Conservation (phyloP, 2,329 filamentous ascomycete species). For the Geosmithia morbida region DNA sequence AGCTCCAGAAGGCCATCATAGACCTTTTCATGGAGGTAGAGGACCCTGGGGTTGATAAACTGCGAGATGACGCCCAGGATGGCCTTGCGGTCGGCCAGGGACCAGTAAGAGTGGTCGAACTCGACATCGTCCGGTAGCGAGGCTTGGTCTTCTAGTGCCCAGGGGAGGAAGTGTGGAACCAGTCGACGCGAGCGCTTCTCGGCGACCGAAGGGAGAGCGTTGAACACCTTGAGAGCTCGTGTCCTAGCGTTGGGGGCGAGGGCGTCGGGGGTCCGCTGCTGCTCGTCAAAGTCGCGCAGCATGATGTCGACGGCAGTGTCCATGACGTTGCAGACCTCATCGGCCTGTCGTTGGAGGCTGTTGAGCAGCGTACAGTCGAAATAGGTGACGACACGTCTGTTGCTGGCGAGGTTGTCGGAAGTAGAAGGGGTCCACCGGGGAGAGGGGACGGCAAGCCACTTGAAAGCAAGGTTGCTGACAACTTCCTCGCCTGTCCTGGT, state of each 20-base stretch:
- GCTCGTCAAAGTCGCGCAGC: slow-evolving; percentile 46
- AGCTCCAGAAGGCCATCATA: slow-evolving; percentile 61
- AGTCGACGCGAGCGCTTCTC: slow-evolving; percentile 77
- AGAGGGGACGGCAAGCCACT: slow-evolving; percentile 55
- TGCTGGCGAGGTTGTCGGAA: slow-evolving; percentile 16
- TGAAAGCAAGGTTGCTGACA: slow-evolving; percentile 58
- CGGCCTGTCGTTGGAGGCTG: slow-evolving; percentile 37
- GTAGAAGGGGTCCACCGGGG: slow-evolving; percentile 33
- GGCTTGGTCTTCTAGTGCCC: slow-evolving; percentile 46
- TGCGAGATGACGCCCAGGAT: slow-evolving; percentile 70
- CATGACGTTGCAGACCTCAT: slow-evolving; percentile 35
- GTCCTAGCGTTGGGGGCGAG: slow-evolving; percentile 46
- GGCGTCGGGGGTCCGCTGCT: slow-evolving; percentile 39
- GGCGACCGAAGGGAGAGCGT: slow-evolving; percentile 57
- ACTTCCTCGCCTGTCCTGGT: slow-evolving; percentile 57
- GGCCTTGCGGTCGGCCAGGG: slow-evolving; percentile 67
- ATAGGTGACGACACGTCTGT: slow-evolving; percentile 40
- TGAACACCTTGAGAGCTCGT: slow-evolving; percentile 68
- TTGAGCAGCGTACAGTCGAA: slow-evolving; percentile 75
- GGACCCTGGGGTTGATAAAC: slow-evolving; percentile 72
- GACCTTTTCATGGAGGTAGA: slow-evolving; percentile 67
- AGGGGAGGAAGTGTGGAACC: slow-evolving; percentile 73
- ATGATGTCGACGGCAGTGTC: slow-evolving; percentile 42
- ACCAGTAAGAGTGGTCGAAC: slow-evolving; percentile 39
- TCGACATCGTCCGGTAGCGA: slow-evolving; percentile 16